Evolutionary conservation across 768 basidiomycete species (phyloP), one percentile per base, ranked within the genome.

Genomic region (Lactarius akahatsu): DNA sequence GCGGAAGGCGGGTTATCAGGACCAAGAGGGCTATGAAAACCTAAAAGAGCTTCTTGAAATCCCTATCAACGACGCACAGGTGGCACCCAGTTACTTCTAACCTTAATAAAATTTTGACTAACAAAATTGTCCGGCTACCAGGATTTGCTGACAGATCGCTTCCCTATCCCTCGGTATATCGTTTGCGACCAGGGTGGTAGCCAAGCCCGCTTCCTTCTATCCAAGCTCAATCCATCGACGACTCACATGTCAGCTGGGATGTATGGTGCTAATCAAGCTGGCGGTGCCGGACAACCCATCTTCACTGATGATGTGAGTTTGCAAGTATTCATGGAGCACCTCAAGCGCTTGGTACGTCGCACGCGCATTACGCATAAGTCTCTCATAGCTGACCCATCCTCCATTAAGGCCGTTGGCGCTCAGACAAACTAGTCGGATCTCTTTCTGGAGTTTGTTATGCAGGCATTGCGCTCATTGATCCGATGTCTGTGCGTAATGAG

Each of bases 221-320:
- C 91, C 57, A 98, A 98, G 77, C 81, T 99, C 50, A 99, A 98
- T 76, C 97, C 97, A 2, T 96, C 94, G 64, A 98, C 96, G 66
- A 98, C 96, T 47, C 96, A 99, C 76, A 94, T 97, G 90, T 91
- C 92, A 28, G 85, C 85, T 69, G 86, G 86, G 65, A 93, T 96
- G 86, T 96, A 96, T 76, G 93, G 94, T n/a, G 83, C 87, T 4
- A 82, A 85, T 10, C 82, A 86, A 16, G 83, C 84, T 23, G 85
- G 85, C 11, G 82, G 82, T 10, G 79, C 85, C 2, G 96, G 96
- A 5, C 91, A 94, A 77, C 92, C 94, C 18, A 98, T 99, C 77
- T 97, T 98, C 77, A 99, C 97, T 63, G 97, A 98, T 75, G 96
- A 99, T 77, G 96, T 98, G 69, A 97, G 94, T 75, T 84, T 98